Conservation (phyloP, 306 rosid species). For the Trifolium pratense region DNA sequence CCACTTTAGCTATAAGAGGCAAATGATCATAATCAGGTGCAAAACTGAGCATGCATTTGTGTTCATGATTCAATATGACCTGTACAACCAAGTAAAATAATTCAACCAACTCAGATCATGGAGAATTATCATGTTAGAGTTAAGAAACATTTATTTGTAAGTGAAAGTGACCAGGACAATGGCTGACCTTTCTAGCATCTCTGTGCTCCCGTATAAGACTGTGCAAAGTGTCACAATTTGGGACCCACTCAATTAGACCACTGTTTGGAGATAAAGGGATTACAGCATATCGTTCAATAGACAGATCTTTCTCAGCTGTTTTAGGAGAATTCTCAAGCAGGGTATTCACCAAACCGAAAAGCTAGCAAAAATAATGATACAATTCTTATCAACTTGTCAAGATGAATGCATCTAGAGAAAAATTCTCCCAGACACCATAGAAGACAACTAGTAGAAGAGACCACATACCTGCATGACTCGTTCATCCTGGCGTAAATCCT, state of each 20-base stretch:
- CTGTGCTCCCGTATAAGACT: constrained; percentile 88
- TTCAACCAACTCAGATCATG: constrained; percentile 32
- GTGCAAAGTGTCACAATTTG: constrained; percentile 91
- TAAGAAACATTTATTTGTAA: constrained; percentile 29
- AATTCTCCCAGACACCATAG: constrained; percentile 4
- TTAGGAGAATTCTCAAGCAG: constrained; percentile 84
- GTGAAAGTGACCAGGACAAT: constrained; percentile 20
- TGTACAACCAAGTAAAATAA: constrained; percentile 41
- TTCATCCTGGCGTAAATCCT: constrained; percentile 98
- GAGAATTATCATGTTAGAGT: constrained; percentile 32
- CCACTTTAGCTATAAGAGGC: constrained; percentile 97
- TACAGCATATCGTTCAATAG: constrained; percentile 83
- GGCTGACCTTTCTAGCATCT: constrained; percentile 92
- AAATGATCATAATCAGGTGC: constrained; percentile 97
- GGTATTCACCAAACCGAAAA: constrained; percentile 96
- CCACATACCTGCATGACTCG: constrained; percentile 94
- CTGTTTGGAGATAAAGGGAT: constrained; percentile 97
- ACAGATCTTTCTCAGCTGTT: constrained; percentile 83
- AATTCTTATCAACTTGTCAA: constrained; percentile 30
- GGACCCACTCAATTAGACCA: constrained; percentile 98
- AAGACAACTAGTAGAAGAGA: constrained; percentile 13
- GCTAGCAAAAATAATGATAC: constrained; percentile 56
- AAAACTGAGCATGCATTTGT: constrained; percentile 92
- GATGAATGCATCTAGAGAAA: constrained; percentile 18
- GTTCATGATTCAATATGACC: constrained; percentile 94